phyloP scores from a whole-genome alignment of 2,329 filamentous ascomycete species.

The Verticillium nonalfalfae region DNA sequence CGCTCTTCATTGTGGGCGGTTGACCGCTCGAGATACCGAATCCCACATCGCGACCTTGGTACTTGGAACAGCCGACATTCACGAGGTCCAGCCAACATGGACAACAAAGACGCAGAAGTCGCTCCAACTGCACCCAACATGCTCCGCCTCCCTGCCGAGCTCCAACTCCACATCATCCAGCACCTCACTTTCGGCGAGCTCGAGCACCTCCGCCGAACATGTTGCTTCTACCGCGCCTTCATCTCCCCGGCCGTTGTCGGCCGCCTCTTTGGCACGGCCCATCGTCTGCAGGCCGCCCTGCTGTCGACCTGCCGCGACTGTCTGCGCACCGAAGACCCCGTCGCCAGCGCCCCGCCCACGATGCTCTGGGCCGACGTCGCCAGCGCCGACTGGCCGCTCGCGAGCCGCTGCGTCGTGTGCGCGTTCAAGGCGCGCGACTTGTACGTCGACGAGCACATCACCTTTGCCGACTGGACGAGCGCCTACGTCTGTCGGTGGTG shows the following conservation, averaged over 20 bases:
- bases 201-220: constrained; percentile 34
- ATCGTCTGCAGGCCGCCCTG: constrained; percentile 19
- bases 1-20: too few relatives aligned
- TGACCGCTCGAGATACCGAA: too few relatives aligned
- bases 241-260: constrained; percentile 27
- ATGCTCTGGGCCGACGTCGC: not conserved
- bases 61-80: not conserved
- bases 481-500: constrained; percentile 38
- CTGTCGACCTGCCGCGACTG: constrained; percentile 33
- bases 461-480: constrained; percentile 23
- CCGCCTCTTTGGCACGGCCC: constrained; percentile 24
- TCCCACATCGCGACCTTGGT: too few relatives aligned
- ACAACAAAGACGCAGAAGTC: not conserved
- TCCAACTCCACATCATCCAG: constrained; percentile 31
- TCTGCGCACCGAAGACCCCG: constrained; percentile 19
- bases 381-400: constrained; percentile 25
- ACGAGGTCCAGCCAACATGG: not conserved
- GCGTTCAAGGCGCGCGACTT: constrained; percentile 25
- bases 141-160: constrained; percentile 30
- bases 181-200: constrained; percentile 35
- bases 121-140: constrained; percentile 13
- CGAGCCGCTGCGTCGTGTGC: constrained; percentile 32
- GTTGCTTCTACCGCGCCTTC: constrained; percentile 24
- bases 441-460: constrained; percentile 27
- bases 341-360: not conserved